phyloP scores from a whole-genome alignment of 192 early-diverging fungal genomes.

The Backusella parvicylindrica region DNA sequence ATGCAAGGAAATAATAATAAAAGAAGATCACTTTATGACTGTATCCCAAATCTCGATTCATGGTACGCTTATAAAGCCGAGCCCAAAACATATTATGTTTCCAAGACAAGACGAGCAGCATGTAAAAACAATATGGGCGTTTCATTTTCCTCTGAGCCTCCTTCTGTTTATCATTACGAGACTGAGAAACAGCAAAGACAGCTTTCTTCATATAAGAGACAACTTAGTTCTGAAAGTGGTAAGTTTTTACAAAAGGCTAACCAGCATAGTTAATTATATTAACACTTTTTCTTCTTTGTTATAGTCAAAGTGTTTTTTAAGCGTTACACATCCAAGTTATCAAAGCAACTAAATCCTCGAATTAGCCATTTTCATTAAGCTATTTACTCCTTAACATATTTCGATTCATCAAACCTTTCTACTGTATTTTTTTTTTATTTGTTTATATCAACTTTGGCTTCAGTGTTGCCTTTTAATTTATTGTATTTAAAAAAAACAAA shows the following conservation, averaged over 20 bases:
- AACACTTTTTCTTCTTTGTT: background rate
- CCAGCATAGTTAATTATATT: background rate
- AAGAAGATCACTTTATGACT: slow-evolving; percentile 18
- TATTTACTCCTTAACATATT: background rate
- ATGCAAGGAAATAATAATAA: background rate
- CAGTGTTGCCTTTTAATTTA: background rate
- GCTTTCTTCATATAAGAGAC: background rate
- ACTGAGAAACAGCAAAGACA: background rate
- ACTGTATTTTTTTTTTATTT: background rate
- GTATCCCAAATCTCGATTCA: slow-evolving; percentile 16
- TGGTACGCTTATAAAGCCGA: slow-evolving; percentile 14
- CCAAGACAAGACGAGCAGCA: background rate
- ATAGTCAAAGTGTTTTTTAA: slow-evolving; percentile 9
- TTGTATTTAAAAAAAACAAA: background rate
- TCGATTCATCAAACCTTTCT: background rate
- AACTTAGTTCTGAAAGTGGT: background rate
- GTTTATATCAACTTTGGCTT: background rate
- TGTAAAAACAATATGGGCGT: background rate
- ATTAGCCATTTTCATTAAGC: background rate
- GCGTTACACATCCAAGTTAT: slow-evolving; percentile 1
- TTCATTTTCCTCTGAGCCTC: slow-evolving; percentile 22
- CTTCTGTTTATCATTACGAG: slow-evolving; percentile 10
- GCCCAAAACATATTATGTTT: background rate
- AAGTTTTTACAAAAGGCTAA: background rate
- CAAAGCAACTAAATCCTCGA: background rate